Percentiles rank a stretch among this genome's conserved stretches.
These are phyloP conservation scores for Antitrichia curtipendula DNA, from an alignment of 225 moss, liverwort and hornwort genomes.

Conservation along the genomic window DNA sequence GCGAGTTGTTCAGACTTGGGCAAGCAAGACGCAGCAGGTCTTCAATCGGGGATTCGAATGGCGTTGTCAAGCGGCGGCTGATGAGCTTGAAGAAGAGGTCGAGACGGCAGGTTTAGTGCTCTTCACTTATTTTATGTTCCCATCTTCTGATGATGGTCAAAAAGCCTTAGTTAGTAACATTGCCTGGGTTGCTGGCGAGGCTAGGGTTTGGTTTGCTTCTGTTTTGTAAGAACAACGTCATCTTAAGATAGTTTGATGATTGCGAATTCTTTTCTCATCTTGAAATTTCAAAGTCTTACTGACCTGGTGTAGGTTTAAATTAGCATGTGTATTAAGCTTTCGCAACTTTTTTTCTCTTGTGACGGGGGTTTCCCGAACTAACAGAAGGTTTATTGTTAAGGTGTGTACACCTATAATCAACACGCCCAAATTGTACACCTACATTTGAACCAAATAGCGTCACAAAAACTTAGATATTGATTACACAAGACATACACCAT, in stretches of 20 bases:
- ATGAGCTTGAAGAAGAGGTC: slow-evolving; percentile 9
- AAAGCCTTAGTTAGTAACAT: too few species aligned
- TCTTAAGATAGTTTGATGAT: not conserved
- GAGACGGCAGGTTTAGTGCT: slow-evolving; percentile 33
- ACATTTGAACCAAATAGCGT: not conserved
- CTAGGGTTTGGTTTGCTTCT: not conserved
- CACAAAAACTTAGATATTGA: too few species aligned
- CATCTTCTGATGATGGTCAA: not conserved
- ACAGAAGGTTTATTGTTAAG: not conserved
- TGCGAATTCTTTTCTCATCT: not conserved
- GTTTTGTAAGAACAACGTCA: not conserved
- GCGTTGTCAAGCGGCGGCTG: slow-evolving; percentile 3
- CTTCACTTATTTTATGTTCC: not conserved
- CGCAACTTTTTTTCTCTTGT: not conserved
- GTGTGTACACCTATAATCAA: not conserved
- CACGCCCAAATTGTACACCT: not conserved
- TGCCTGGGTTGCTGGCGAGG: not conserved
- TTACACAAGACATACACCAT: not conserved
- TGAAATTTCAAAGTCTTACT: not conserved
- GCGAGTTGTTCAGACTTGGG: not conserved
- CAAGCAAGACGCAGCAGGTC: not conserved
- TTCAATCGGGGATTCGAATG: not conserved
- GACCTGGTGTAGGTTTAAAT: not conserved
- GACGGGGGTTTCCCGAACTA: not conserved
- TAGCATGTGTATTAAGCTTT: not conserved